A percentile compares a stretch with the other conserved stretches of the same genome.
Conservation (phyloP, 345 rosid genomes). For the Leavenworthia alabamica region DNA sequence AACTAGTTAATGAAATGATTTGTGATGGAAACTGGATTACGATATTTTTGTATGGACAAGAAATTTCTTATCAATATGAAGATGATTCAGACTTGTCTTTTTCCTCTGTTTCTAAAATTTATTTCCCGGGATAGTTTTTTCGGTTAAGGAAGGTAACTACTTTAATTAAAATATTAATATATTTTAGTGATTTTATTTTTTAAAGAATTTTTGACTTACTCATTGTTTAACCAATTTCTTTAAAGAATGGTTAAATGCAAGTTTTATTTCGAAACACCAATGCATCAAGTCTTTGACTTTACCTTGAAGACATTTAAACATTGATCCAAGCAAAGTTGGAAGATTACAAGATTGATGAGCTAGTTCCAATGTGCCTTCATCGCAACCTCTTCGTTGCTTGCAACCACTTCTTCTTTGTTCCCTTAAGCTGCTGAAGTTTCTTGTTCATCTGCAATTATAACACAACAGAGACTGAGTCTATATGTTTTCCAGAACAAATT, state of each 20-base stretch:
- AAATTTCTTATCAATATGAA: slow-evolving; percentile 6
- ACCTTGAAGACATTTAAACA: slow-evolving; percentile 14
- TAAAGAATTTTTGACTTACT: too few species aligned
- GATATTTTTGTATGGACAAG: slow-evolving; percentile 28
- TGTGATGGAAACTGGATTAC: slow-evolving; percentile 22
- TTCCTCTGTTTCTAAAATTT: not conserved
- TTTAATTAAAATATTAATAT: not conserved
- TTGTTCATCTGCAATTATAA: slow-evolving; percentile 71
- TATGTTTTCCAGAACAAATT: not conserved
- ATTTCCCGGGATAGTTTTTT: not conserved
- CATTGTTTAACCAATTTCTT: too few species aligned
- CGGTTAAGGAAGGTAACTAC: not conserved
- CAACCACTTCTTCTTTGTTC: slow-evolving; percentile 81
- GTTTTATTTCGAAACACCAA: too few species aligned
- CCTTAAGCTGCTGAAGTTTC: slow-evolving; percentile 93
- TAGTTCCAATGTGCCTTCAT: not conserved
- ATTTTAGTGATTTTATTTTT: too few species aligned
- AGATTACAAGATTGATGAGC: slow-evolving; percentile 9
- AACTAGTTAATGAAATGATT: not conserved
- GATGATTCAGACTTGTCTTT: slow-evolving; percentile 14
- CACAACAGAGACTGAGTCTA: not conserved
- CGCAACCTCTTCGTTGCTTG: slow-evolving; percentile 62
- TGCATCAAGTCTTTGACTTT: slow-evolving; percentile 14
- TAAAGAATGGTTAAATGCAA: too few species aligned
- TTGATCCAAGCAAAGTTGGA: slow-evolving; percentile 9